Base-by-base conservation (phyloP, 2,329 filamentous ascomycete genomes). In the Colletotrichum melonis region DNA sequence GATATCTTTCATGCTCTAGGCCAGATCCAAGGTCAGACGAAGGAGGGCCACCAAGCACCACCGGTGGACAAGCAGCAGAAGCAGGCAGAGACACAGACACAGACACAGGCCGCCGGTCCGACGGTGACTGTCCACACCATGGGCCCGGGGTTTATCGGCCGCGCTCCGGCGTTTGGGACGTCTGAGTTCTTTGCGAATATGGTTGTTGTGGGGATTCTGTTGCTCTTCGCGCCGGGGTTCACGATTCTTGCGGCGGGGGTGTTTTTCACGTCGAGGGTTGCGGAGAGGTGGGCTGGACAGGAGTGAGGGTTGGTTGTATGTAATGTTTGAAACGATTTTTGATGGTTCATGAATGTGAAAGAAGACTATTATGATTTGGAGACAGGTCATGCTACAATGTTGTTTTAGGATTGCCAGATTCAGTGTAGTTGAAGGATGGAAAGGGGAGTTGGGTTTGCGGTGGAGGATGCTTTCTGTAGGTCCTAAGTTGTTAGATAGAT, bases 211-310 rank as follows among this genome's bases (percentile, higher is more conserved):
- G 71, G 67, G 2, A 71, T 73, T n/a, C 28, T 73, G 11, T 14
- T 73, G 28, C 12, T 73, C 22, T 73, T 73, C 24, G 71, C 71
- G 24, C 71, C 71, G 12, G 71, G 71, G 2, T 73, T 73, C 9
- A 73, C 71, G 8, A 46, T 73, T 9, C 19, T 73, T 26, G 71
- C 71, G 46, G 71, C 71, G 6, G 71, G 71, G 1, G 46, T 73
- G 14, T 73, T 73, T 22, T 22, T 73, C 16, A 73, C 71, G 7
- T 73, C 71, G 9, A 46, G 71, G 14, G 60, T 73, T 56, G 71
- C 71, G 2, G 71, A 73, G 49, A 54, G 62, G 49, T 73, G 71
- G 70, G 60, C 14, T 52, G 60, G 67, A 1, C 60, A 70, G 19
- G 69, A 68, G 11, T 52, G n/a, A 24, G 46, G 35, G 54, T 19